Conservation (phyloP, 345 rosid species). For the Psidium guajava region DNA sequence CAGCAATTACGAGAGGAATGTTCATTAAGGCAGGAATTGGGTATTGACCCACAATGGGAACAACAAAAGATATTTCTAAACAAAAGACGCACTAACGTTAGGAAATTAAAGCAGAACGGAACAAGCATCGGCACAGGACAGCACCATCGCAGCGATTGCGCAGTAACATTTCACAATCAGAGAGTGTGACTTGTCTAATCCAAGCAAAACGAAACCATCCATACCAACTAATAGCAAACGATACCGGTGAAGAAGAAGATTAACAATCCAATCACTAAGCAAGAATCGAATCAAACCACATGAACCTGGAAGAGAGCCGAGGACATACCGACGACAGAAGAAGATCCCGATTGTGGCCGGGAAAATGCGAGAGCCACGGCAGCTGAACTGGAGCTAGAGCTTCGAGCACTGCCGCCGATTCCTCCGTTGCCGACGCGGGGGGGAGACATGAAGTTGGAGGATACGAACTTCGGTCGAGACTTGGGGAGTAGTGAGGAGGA, state of each 20-base stretch:
- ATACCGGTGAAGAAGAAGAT: neutral
- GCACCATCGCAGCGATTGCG: neutral
- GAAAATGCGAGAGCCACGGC: neutral
- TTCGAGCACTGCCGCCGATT: neutral
- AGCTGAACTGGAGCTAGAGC: neutral
- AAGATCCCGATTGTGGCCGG: neutral
- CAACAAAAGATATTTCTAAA: neutral
- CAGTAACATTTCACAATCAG: neutral
- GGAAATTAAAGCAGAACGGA: neutral
- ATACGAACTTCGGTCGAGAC: neutral
- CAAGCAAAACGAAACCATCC: neutral
- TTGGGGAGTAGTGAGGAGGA: neutral
- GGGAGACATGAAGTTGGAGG: neutral
- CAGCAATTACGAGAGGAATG: neutral
- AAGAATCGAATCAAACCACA: neutral
- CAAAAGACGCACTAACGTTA: neutral
- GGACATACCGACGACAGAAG: neutral
- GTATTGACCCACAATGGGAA: neutral
- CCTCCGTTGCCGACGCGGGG: neutral
- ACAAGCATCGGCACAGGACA: neutral
- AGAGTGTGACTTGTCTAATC: neutral
- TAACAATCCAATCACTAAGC: neutral
- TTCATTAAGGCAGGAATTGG: neutral
- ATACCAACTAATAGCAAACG: neutral
- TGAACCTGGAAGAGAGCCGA: neutral